A percentile compares a stretch with the other conserved stretches of the same genome.
These are phyloP conservation scores for Rhododendron molle DNA, from an alignment of 148 eudicot genomes.

Conservation along the genomic window DNA sequence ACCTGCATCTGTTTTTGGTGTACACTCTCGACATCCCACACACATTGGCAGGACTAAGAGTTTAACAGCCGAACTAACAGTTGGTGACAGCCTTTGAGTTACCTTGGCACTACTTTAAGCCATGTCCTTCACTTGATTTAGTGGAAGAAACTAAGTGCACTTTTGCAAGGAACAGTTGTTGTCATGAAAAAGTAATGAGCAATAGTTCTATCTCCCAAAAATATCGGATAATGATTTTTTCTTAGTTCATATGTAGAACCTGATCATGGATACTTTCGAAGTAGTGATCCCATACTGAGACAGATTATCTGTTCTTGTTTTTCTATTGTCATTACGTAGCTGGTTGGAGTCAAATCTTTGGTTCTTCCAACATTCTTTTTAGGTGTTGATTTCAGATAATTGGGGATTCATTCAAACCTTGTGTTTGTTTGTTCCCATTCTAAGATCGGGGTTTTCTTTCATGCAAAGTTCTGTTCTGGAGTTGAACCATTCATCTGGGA, in stretches of 20 bases:
- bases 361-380: background rate
- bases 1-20: background rate
- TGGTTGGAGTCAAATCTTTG: background rate
- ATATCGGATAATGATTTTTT: background rate
- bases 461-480: background rate
- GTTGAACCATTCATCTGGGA: background rate
- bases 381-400: background rate
- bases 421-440: background rate
- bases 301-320: background rate
- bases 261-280: background rate
- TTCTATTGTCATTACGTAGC: background rate
- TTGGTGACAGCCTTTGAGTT: background rate
- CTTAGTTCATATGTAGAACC: background rate
- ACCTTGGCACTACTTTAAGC: background rate
- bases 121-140: background rate
- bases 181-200: conserved; percentile 3
- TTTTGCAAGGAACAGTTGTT: background rate
- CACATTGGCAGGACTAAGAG: background rate
- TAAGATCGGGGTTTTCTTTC: background rate
- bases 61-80: background rate
- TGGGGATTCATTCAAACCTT: background rate
- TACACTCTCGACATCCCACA: background rate
- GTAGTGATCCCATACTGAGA: background rate
- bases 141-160: background rate
- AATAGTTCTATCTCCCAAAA: background rate